A percentile compares a stretch with the other conserved stretches of the same genome.
phyloP scores from a whole-genome alignment of 2,329 filamentous ascomycete genomes.

The Phialemoniopsis sp. region DNA sequence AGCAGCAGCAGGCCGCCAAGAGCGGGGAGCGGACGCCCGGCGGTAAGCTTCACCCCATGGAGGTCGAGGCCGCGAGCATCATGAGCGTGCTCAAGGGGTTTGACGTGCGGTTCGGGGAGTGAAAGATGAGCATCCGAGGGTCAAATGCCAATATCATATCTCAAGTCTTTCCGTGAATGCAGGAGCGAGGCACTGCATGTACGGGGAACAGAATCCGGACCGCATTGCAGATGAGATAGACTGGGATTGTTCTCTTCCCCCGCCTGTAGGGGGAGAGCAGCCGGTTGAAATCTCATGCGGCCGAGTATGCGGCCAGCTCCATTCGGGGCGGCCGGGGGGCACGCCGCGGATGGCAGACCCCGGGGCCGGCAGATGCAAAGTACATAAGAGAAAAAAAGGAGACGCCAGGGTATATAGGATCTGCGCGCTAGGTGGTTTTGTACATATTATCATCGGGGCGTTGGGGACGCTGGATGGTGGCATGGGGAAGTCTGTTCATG shows the following conservation, averaged over 20 bases:
- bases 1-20: constrained; percentile 9
- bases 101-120: constrained; percentile 66
- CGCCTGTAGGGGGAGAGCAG: background rate
- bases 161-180: too few relatives aligned
- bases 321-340: background rate
- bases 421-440: constrained; percentile 7
- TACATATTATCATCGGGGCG: background rate
- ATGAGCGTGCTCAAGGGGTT: constrained; percentile 84
- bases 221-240: background rate
- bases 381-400: too few relatives aligned
- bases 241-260: background rate
- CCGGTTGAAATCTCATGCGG: constrained; percentile 11
- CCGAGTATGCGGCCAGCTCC: constrained; percentile 11
- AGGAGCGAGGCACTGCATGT: too few relatives aligned
- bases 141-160: too few relatives aligned
- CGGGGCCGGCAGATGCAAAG: too few relatives aligned
- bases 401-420: constrained; percentile 6
- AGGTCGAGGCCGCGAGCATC: constrained; percentile 78
- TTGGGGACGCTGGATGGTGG: background rate
- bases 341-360: background rate
- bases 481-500: background rate
- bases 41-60: constrained; percentile 54
- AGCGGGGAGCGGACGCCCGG: constrained; percentile 21
- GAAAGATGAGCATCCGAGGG: background rate
- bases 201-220: too few relatives aligned